A percentile compares a stretch with the other conserved stretches of the same genome.
phyloP scores from a whole-genome alignment of 768 basidiomycete species.

The Tricholoma sp. region DNA sequence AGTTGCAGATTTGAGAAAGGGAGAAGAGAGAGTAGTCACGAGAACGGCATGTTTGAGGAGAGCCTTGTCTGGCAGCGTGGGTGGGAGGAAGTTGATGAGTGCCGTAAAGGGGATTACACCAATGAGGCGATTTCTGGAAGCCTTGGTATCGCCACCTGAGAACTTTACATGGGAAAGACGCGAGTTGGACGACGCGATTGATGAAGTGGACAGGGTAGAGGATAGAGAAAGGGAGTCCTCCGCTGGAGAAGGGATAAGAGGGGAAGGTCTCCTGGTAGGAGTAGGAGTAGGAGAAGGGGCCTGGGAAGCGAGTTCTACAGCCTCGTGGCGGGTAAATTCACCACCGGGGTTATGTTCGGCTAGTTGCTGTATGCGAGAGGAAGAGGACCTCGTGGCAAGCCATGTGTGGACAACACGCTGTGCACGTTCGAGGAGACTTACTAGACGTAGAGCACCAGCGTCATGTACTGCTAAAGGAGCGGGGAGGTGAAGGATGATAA shows the following conservation, averaged over 20 bases:
- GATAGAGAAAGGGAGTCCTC: slow-evolving; percentile 1
- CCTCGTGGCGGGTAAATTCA: slow-evolving; percentile 28
- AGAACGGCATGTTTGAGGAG: slow-evolving; percentile 40
- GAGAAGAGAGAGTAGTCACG: slow-evolving; percentile 35
- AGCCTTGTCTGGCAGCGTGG: slow-evolving; percentile 32
- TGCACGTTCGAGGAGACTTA: slow-evolving; percentile 36
- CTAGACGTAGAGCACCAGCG: slow-evolving; percentile 35
- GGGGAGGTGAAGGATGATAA: slow-evolving; percentile 31
- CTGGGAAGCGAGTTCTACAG: slow-evolving; percentile 11
- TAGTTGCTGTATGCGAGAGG: slow-evolving; percentile 26
- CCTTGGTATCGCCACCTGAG: neutral
- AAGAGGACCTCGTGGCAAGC: slow-evolving; percentile 12
- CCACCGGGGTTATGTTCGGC: slow-evolving; percentile 27
- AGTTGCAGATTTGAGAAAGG: slow-evolving; percentile 25
- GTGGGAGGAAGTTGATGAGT: slow-evolving; percentile 40
- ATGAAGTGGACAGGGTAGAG: neutral
- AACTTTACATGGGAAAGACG: neutral
- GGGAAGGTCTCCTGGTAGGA: slow-evolving; percentile 2
- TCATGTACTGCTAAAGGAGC: slow-evolving; percentile 29
- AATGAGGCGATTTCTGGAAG: neutral
- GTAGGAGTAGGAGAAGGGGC: neutral
- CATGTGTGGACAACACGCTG: slow-evolving; percentile 30
- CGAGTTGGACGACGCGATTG: neutral
- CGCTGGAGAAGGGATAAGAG: neutral
- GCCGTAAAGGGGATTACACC: slow-evolving; percentile 30